These are phyloP conservation scores for Triticum timopheevii DNA, from an alignment of 176 grass and related monocot genomes.

Conservation along the genomic window DNA sequence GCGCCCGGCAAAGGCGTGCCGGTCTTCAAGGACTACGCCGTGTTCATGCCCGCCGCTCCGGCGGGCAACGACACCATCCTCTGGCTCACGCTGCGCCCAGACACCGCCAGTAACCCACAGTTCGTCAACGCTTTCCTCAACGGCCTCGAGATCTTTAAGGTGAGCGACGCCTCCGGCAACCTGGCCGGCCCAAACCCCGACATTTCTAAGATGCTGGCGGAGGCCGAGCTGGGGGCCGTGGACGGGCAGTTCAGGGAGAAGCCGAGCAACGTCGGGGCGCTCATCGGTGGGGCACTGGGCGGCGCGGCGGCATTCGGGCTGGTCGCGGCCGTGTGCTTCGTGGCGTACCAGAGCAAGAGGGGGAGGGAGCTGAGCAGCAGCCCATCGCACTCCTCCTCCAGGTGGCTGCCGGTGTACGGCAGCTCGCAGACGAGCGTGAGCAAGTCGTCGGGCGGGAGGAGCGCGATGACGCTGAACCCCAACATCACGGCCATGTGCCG, in stretches of 20 bases:
- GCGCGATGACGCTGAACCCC: slow-evolving; percentile 45
- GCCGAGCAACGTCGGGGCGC: slow-evolving; percentile 7
- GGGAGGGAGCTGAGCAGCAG: slow-evolving; percentile 8
- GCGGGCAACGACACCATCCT: slow-evolving; percentile 32
- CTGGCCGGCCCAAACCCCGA: slow-evolving; percentile 72
- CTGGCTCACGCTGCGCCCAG: slow-evolving; percentile 57
- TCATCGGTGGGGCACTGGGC: slow-evolving; percentile 47
- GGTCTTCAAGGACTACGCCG: slow-evolving; percentile 59
- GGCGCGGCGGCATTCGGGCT: slow-evolving; percentile 52
- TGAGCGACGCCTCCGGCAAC: slow-evolving; percentile 57
- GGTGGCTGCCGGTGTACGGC: slow-evolving; percentile 73
- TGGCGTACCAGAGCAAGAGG: slow-evolving; percentile 54
- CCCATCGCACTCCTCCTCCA: slow-evolving; percentile 47
- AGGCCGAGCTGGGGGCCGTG: neutral
- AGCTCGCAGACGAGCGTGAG: slow-evolving; percentile 44
- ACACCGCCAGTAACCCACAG: neutral
- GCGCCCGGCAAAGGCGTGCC: slow-evolving; percentile 40
- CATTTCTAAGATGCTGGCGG: slow-evolving; percentile 49
- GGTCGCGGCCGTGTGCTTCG: slow-evolving; percentile 42
- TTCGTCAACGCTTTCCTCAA: slow-evolving; percentile 55
- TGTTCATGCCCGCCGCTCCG: neutral
- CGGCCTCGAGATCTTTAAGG: slow-evolving; percentile 72
- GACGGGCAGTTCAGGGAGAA: slow-evolving; percentile 28
- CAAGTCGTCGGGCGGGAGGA: slow-evolving; percentile 69
- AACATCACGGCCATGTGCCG: slow-evolving; percentile 73